phyloP scores from a whole-genome alignment of 352 stramenopile genomes.

The Pythium scleroteichum region DNA sequence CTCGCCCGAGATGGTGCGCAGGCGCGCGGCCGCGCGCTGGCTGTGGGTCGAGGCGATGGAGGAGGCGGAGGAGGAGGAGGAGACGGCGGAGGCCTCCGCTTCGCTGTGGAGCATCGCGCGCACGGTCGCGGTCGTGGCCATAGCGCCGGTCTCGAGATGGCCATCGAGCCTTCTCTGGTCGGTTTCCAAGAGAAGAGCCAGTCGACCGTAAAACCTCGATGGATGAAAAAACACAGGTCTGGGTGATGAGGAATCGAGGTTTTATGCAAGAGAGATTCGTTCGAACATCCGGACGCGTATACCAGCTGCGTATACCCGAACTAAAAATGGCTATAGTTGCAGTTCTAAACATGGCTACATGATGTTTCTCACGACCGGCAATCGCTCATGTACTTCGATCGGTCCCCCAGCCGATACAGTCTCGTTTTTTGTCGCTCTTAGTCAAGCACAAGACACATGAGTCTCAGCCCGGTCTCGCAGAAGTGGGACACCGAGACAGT shows the following conservation, averaged over 20 bases:
- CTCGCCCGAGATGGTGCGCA: slow-evolving; percentile 2
- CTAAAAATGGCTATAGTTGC: background rate
- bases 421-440: too few species aligned
- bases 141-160: background rate
- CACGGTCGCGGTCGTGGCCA: slow-evolving; percentile 11
- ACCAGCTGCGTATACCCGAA: background rate
- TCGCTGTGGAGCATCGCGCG: slow-evolving; percentile 5
- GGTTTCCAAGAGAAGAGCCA: too few species aligned
- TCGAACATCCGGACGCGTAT: background rate
- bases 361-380: too few species aligned
- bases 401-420: too few species aligned
- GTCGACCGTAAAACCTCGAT: too few species aligned
- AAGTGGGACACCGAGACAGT: slow-evolving; percentile 49
- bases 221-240: too few species aligned
- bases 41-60: background rate
- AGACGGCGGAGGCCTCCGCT: background rate
- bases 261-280: background rate
- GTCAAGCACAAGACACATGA: too few species aligned
- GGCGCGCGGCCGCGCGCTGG: background rate
- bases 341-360: background rate
- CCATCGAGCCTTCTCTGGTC: too few species aligned
- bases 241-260: slow-evolving; percentile 1
- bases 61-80: background rate
- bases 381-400: too few species aligned
- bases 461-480: slow-evolving; percentile 25